phyloP scores from a whole-genome alignment of 305 asterid species.

The Solanum chacoense region DNA sequence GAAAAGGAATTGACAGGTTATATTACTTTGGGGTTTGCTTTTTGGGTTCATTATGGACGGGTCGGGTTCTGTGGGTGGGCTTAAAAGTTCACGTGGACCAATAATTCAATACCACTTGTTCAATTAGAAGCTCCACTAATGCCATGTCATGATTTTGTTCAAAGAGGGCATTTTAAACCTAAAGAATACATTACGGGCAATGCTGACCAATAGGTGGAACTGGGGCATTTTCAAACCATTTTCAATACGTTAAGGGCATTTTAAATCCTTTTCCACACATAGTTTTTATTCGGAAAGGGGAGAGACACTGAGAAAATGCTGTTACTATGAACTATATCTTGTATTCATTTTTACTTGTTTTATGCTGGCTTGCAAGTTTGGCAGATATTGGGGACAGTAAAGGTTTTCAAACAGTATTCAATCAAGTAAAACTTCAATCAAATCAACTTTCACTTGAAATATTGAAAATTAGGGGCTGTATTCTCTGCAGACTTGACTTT shows the following conservation, averaged over 20 bases:
- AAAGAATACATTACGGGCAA: not conserved
- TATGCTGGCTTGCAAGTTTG: not conserved
- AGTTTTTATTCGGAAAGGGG: not conserved
- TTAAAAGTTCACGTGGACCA: not conserved
- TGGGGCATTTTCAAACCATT: not conserved
- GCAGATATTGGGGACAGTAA: not conserved
- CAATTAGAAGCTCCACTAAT: not conserved
- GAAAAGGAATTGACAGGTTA: not conserved
- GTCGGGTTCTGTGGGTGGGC: not conserved
- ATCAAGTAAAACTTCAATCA: not conserved
- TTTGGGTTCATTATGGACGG: not conserved
- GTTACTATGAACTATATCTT: not conserved
- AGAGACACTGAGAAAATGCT: not conserved
- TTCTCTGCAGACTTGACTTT: not conserved
- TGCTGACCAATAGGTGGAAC: not conserved
- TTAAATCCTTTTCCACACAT: not conserved
- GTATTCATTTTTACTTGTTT: not conserved
- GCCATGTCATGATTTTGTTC: not conserved
- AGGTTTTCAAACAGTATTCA: not conserved
- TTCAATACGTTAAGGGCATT: not conserved
- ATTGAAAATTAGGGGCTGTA: not conserved
- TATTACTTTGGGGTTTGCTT: not conserved
- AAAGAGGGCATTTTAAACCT: not conserved
- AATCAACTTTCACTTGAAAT: not conserved
- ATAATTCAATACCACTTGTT: not conserved